Percentiles rank a stretch among this genome's conserved stretches.
These are phyloP conservation scores for Hemisphaericaspora lyxosophila DNA, from an alignment of 1,139 yeast species.

Conservation along the genomic window DNA sequence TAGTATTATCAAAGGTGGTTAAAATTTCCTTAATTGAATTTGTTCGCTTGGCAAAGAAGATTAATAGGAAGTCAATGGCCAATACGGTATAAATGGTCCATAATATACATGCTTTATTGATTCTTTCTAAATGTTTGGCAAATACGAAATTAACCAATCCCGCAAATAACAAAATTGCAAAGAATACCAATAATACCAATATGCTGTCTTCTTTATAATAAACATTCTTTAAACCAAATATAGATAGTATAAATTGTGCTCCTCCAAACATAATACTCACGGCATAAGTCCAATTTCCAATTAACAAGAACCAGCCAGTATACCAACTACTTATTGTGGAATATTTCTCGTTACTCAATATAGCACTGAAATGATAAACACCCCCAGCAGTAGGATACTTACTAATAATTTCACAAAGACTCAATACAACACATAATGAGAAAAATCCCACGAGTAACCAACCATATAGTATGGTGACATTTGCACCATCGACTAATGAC, in stretches of 20 bases:
- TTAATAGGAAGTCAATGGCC: conserved; percentile 60
- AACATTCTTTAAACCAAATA: conserved; percentile 59
- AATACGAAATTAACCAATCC: conserved; percentile 63
- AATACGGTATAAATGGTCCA: conserved; percentile 77
- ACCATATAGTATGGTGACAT: conserved; percentile 69
- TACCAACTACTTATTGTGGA: conserved; percentile 64
- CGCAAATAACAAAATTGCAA: conserved; percentile 54
- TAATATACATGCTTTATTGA: conserved; percentile 64
- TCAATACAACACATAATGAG: conserved; percentile 61
- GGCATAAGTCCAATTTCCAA: conserved; percentile 78
- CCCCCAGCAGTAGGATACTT: conserved; percentile 77
- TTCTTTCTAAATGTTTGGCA: conserved; percentile 57
- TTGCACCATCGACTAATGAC: conserved; percentile 70
- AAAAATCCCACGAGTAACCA: conserved; percentile 65
- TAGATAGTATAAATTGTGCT: conserved; percentile 65
- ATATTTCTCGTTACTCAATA: conserved; percentile 57
- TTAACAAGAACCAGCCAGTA: conserved; percentile 71
- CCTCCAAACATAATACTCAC: conserved; percentile 74
- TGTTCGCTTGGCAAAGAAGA: conserved; percentile 59
- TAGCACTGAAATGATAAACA: conserved; percentile 73
- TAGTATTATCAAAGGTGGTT: conserved; percentile 66
- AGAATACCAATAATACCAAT: conserved; percentile 56
- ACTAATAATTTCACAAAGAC: conserved; percentile 69
- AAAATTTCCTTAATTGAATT: conserved; percentile 60
- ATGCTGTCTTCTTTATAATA: conserved; percentile 58